phyloP scores from a whole-genome alignment of 176 grass and related monocot genomes.

The Melocanna baccifera region DNA sequence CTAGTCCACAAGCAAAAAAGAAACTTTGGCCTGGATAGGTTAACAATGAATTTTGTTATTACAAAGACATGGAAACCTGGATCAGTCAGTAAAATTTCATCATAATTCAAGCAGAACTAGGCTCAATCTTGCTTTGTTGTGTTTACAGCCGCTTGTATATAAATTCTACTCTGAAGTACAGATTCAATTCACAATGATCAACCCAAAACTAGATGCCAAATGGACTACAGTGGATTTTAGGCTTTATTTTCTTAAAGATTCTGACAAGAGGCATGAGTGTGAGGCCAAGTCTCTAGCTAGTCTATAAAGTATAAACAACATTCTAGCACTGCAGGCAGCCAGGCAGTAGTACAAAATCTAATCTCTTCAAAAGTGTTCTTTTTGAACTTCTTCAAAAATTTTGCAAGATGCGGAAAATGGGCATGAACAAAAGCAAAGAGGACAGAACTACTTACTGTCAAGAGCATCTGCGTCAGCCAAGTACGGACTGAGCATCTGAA shows the following conservation, averaged over 20 bases:
- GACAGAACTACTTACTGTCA: constrained; percentile 34
- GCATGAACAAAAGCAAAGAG: not conserved
- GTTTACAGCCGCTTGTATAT: not conserved
- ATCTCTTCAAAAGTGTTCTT: not conserved
- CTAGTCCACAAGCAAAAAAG: not conserved
- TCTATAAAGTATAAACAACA: not conserved
- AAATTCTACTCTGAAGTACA: not conserved
- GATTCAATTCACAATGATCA: not conserved
- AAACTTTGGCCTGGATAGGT: not conserved
- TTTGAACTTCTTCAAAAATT: not conserved
- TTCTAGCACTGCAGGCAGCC: not conserved
- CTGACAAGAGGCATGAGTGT: not conserved
- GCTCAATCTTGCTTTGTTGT: not conserved
- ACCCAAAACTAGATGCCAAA: not conserved
- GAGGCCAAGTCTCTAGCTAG: not conserved
- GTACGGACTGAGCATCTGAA: constrained; percentile 56
- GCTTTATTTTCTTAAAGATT: not conserved
- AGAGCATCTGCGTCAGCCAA: constrained; percentile 28
- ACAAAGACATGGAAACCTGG: not conserved
- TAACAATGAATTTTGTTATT: not conserved
- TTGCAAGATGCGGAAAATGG: not conserved
- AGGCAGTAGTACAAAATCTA: not conserved
- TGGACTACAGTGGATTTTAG: not conserved
- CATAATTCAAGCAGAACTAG: not conserved
- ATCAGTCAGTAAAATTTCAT: constrained; percentile 3